These are phyloP conservation scores for Trametes cubensis DNA, from an alignment of 768 basidiomycete genomes.

Conservation along the genomic window DNA sequence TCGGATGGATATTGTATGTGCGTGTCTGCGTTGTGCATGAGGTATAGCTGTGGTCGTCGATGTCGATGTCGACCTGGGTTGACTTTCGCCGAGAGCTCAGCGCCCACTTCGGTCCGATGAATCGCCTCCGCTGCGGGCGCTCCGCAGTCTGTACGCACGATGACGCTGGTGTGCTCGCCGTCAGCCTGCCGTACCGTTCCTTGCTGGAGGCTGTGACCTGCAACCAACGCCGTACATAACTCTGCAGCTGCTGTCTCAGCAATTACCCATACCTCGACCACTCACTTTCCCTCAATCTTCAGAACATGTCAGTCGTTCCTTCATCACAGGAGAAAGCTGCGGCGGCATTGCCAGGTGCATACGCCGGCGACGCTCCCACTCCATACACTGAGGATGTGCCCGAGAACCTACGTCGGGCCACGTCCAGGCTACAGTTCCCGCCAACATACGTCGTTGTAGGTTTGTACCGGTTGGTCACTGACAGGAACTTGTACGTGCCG, in stretches of 20 bases:
- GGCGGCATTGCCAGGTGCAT: constrained; percentile 9
- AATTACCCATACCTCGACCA: background rate
- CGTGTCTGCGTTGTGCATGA: background rate
- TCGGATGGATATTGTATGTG: background rate
- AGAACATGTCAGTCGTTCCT: background rate
- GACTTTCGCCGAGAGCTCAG: no score
- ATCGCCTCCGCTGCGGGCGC: background rate
- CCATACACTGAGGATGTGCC: constrained; percentile 43
- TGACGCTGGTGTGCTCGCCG: background rate
- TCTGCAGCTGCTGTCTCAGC: background rate
- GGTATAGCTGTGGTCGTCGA: no score
- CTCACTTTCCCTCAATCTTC: background rate
- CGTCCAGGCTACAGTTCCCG: constrained; percentile 68
- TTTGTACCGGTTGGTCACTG: constrained; percentile 78
- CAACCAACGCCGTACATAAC: no score
- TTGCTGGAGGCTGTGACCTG: no score
- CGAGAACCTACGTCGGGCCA: constrained; percentile 51
- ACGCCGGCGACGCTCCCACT: constrained; percentile 10
- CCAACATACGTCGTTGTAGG: constrained; percentile 87
- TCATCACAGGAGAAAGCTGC: background rate
- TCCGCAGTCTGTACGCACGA: background rate
- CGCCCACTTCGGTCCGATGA: no score
- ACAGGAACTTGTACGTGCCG: constrained; percentile 66
- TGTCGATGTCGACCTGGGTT: background rate
- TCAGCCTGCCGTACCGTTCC: no score